Conservation (phyloP, 192 early-diverging fungal species). For the Coemansia sp. region DNA sequence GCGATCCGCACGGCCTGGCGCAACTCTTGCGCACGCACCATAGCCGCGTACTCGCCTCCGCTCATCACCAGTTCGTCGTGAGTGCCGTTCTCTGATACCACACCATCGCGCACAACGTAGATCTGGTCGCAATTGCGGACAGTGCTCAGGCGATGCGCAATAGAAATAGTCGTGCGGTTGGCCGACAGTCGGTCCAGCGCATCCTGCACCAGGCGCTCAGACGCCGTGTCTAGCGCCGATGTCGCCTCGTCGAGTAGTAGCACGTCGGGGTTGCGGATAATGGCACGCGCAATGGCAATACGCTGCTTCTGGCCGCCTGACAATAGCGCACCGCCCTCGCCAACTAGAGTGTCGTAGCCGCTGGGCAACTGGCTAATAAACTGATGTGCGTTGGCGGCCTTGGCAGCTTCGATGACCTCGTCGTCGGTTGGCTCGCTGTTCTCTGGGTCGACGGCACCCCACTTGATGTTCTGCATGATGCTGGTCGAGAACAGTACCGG, state of each 20-base stretch:
- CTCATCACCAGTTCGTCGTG: constrained; percentile 73
- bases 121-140: constrained; percentile 87
- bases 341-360: constrained; percentile 83
- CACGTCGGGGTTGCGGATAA: constrained; percentile 82
- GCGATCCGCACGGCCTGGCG: constrained; percentile 62
- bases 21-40: constrained; percentile 79
- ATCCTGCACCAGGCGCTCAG: constrained; percentile 77
- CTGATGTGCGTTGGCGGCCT: constrained; percentile 69
- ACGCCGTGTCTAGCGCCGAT: constrained; percentile 80
- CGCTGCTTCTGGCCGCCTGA: constrained; percentile 96
- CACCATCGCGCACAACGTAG: constrained; percentile 76
- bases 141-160: constrained; percentile 90
- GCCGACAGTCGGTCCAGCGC: constrained; percentile 76
- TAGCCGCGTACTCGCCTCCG: constrained; percentile 58
- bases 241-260: constrained; percentile 90
- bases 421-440: constrained; percentile 66
- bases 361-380: constrained; percentile 72
- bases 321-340: constrained; percentile 76
- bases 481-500: constrained; percentile 80
- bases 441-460: constrained; percentile 61
- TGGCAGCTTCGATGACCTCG: constrained; percentile 68
- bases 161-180: constrained; percentile 85
- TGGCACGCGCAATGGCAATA: constrained; percentile 91
- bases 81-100: constrained; percentile 72
- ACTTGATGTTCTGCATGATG: constrained; percentile 80